Evolutionary conservation across 176 grass and related monocot species (phyloP), one percentile per base, ranked within the genome.

Genomic region (Juncus inflexus): DNA sequence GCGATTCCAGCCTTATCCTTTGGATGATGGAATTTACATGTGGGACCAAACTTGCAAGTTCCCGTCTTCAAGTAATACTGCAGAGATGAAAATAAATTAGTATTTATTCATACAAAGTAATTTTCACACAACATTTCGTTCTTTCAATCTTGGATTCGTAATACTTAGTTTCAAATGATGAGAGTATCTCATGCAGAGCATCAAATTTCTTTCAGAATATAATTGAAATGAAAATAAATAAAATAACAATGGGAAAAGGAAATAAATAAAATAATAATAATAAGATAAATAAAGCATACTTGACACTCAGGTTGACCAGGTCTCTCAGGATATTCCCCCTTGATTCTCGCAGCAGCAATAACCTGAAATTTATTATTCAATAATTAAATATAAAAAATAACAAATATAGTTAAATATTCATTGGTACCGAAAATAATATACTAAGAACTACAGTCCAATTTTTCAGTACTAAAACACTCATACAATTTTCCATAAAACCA

Each of bases 31-130:
- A 99, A 99, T 87, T 99, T 99, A 76, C 95, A 99, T 53, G 95
- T 99, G 67, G 89, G 85, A 41, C 95, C 95, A 85, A 94, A 99
- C 78, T 99, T 99, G 83, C 95, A 99, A 69, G 89, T 94, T 78
- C 89, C 95, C 0, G 89, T 94, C 80, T 92, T 99, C 71, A 99
- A 64, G 73, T 90, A 99, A 59, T 86, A 99, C 95, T 99, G 65
- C 10, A 66, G 59, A 42, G 66, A 50, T 3, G 1, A 74, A 59
- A n/a, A 64, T 15, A 47, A 6, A 71, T 74, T 45, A 50, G n/a
- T 35, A 58, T 84, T 53, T 65, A 62, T 41, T 68, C 14, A 68
- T 64, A 41, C 72, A 5, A 52, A 13, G 14, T 50, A 9, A 58
- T 50, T 15, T 36, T 76, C 42, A 56, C 40, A 11, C 55, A 64